A percentile compares a stretch with the other conserved stretches of the same genome.
Evolutionary conservation across 345 rosid genomes (phyloP).

Genomic region (Balakata baccata): DNA sequence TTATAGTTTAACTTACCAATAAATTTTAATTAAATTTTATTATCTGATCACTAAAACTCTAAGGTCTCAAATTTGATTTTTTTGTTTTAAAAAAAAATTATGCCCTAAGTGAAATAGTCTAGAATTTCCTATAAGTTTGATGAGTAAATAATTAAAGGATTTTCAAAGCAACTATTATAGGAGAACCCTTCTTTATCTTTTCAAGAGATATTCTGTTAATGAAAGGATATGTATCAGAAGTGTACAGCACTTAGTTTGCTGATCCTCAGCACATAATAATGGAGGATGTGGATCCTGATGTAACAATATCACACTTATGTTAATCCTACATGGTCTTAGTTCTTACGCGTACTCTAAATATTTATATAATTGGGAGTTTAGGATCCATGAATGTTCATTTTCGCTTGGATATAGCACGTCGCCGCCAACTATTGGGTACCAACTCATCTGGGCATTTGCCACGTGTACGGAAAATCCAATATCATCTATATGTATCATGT

Average conservation of each 20-base stretch:
- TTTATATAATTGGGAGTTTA: too few relatives aligned
- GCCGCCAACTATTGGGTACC: neutral
- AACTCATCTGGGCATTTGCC: constrained; percentile 21
- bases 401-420: too few relatives aligned
- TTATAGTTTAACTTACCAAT: too few relatives aligned
- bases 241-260: neutral
- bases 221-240: neutral
- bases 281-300: constrained; percentile 9
- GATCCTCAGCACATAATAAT: constrained; percentile 3
- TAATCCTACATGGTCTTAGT: neutral
- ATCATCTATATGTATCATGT: too few relatives aligned
- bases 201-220: neutral
- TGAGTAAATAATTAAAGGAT: neutral
- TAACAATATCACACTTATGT: neutral
- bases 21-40: too few relatives aligned
- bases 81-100: too few relatives aligned
- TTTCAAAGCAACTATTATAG: neutral
- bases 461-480: constrained; percentile 3
- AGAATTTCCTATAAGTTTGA: neutral
- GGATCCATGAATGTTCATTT: too few relatives aligned
- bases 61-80: too few relatives aligned
- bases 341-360: too few relatives aligned
- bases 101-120: neutral
- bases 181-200: neutral
- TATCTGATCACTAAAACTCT: too few relatives aligned